Conservation (phyloP, 1,284 basidiomycete species). For the Sporisorium graminicola region DNA sequence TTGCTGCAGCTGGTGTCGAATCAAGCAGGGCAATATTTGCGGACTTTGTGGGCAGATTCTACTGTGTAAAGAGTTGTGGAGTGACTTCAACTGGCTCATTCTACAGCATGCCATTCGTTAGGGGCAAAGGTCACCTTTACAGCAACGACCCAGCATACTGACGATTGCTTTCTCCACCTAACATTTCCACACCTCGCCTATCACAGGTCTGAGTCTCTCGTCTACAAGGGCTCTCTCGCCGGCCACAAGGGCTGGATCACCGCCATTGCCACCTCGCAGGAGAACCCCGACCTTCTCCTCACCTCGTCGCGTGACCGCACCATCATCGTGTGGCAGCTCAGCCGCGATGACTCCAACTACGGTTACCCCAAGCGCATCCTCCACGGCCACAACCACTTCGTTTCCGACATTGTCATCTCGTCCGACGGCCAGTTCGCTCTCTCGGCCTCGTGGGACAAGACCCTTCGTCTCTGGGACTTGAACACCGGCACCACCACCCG, state of each 20-base stretch:
- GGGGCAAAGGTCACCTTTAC: neutral
- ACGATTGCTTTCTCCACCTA: neutral
- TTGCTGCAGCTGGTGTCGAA: no score
- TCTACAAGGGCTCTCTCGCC: constrained; percentile 76
- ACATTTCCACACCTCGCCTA: neutral
- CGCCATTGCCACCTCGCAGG: constrained; percentile 94
- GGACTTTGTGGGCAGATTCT: neutral
- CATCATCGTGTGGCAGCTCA: constrained; percentile 99
- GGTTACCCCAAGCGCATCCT: constrained; percentile 84
- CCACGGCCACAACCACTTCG: constrained; percentile 99
- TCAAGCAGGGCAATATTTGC: no score
- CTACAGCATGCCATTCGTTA: constrained; percentile 3
- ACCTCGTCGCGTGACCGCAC: constrained; percentile 99
- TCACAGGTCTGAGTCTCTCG: constrained; percentile 61
- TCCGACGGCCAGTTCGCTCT: constrained; percentile 99
- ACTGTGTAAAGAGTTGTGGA: no score
- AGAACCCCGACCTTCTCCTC: constrained; percentile 96
- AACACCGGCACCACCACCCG: constrained; percentile 69
- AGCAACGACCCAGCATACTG: constrained; percentile 9
- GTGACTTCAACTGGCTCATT: neutral
- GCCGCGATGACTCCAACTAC: constrained; percentile 81
- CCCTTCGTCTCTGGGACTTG: constrained; percentile 92
- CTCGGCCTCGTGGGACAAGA: constrained; percentile 99
- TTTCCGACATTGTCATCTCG: constrained; percentile 89
- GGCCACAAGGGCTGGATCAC: constrained; percentile 94